Conservation (phyloP, 371 early-diverging fungal species). For the Mortierella sp. region DNA sequence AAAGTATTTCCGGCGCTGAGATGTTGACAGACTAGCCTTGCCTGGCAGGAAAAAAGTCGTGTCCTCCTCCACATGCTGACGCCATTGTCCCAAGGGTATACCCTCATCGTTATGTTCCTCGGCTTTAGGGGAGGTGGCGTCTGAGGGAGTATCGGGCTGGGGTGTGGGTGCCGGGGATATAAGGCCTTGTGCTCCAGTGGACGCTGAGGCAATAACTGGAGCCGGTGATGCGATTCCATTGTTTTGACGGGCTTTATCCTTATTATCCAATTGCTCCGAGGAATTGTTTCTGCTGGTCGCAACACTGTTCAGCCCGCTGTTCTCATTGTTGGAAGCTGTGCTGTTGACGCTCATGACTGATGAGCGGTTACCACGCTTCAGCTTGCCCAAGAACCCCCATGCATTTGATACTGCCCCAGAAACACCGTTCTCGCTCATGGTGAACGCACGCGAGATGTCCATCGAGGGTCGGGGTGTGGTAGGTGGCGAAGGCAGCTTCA, state of each 20-base stretch:
- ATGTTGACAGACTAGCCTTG: conserved; percentile 19
- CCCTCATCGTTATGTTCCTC: conserved; percentile 16
- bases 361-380: conserved; percentile 41
- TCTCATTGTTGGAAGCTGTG: conserved; percentile 16
- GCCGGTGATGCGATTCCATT: conserved; percentile 1
- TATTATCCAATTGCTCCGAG: conserved; percentile 20
- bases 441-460: conserved; percentile 30
- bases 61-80: conserved; percentile 44
- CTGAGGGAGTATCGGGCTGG: conserved; percentile 33
- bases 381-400: conserved; percentile 51
- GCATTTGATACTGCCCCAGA: conserved; percentile 35
- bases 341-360: conserved; percentile 31
- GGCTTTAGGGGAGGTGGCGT: conserved; percentile 12
- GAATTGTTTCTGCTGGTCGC: conserved; percentile 17
- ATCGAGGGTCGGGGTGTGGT: conserved; percentile 42
- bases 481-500: conserved; percentile 39
- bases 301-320: conserved; percentile 8
- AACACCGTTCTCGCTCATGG: conserved; percentile 31
- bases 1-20: conserved; percentile 68
- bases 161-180: conserved; percentile 23
- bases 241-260: conserved; percentile 14
- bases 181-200: background rate
- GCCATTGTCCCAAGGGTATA: conserved; percentile 40
- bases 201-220: background rate
- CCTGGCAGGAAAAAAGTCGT: conserved; percentile 44